Conservation (phyloP, 78 protist genomes). For the Polysphondylium violaceum region DNA sequence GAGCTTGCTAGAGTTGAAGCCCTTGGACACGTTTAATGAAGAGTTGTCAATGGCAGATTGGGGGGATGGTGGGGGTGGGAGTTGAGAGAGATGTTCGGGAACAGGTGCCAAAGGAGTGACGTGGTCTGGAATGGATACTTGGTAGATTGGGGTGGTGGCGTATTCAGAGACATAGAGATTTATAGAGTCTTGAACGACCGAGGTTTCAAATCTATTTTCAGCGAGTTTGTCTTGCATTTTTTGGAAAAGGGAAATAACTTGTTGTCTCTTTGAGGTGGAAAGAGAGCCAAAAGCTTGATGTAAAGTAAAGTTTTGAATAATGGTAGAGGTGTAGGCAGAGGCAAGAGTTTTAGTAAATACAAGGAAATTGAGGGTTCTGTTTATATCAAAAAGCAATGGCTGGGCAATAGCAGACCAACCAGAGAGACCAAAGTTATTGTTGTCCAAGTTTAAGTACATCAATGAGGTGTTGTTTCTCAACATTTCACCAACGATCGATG, state of each 20-base stretch:
- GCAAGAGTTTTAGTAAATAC: constrained; percentile 46
- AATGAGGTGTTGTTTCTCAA: constrained; percentile 44
- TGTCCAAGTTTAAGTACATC: constrained; percentile 39
- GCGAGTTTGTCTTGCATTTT: constrained; percentile 80
- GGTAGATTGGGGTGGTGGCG: not conserved
- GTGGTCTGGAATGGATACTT: not conserved
- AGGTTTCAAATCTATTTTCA: constrained; percentile 72
- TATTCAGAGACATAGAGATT: constrained; percentile 59
- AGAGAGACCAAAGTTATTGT: constrained; percentile 58
- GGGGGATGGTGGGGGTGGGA: constrained; percentile 78
- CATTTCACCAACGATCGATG: constrained; percentile 66
- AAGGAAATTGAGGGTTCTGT: constrained; percentile 43
- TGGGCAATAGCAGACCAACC: constrained; percentile 69
- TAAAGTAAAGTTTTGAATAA: constrained; percentile 51
- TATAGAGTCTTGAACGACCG: constrained; percentile 12
- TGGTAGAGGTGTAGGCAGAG: constrained; percentile 46
- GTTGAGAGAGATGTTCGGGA: constrained; percentile 66
- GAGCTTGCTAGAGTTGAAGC: not conserved
- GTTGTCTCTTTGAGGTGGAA: constrained; percentile 37
- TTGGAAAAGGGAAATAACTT: constrained; percentile 39
- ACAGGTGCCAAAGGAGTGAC: constrained; percentile 25
- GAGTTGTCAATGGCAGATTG: not conserved
- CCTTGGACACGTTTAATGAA: not conserved
- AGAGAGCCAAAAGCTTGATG: constrained; percentile 58
- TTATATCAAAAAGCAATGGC: constrained; percentile 68